Conservation (phyloP, 2,329 filamentous ascomycete genomes). For the Coleophoma crateriformis region DNA sequence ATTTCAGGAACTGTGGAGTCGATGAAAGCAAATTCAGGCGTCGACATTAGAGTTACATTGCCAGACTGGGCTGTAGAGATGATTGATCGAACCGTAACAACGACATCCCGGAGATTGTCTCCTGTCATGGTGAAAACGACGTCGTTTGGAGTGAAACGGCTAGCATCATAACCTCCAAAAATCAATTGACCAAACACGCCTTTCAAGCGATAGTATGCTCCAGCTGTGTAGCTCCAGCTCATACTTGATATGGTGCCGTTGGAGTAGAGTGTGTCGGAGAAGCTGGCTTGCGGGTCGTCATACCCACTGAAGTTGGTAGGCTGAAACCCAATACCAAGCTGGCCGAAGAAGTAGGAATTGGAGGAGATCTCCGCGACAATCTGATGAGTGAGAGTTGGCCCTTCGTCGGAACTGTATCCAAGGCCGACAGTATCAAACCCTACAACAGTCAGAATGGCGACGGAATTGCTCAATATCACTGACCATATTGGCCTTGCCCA, state of each 20-base stretch:
- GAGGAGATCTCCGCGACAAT: constrained; percentile 14
- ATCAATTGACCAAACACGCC: constrained; percentile 32
- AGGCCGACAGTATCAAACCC: constrained; percentile 19
- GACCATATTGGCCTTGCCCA: constrained; percentile 20
- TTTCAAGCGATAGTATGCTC: constrained; percentile 29
- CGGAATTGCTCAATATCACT: neutral
- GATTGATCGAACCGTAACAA: constrained; percentile 31
- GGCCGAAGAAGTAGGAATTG: constrained; percentile 20
- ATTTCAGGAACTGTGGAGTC: constrained; percentile 29
- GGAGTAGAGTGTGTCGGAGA: constrained; percentile 30
- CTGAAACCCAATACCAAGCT: constrained; percentile 35
- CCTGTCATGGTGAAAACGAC: constrained; percentile 33
- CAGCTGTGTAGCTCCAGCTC: constrained; percentile 37
- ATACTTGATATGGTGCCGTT: constrained; percentile 29
- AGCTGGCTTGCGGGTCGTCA: constrained; percentile 29
- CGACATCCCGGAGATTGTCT: constrained; percentile 32
- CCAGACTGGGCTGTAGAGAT: constrained; percentile 18
- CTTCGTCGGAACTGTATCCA: constrained; percentile 12
- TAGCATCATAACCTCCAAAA: constrained; percentile 35
- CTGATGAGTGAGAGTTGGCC: constrained; percentile 13
- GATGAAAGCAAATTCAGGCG: constrained; percentile 18
- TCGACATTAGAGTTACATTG: constrained; percentile 14
- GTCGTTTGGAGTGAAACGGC: constrained; percentile 30
- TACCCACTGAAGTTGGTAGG: constrained; percentile 31
- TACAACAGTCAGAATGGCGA: constrained; percentile 1